Evolutionary conservation across 2,329 filamentous ascomycete genomes (phyloP), one percentile per base, ranked within the genome.

Genomic region (Xylaria sp.): DNA sequence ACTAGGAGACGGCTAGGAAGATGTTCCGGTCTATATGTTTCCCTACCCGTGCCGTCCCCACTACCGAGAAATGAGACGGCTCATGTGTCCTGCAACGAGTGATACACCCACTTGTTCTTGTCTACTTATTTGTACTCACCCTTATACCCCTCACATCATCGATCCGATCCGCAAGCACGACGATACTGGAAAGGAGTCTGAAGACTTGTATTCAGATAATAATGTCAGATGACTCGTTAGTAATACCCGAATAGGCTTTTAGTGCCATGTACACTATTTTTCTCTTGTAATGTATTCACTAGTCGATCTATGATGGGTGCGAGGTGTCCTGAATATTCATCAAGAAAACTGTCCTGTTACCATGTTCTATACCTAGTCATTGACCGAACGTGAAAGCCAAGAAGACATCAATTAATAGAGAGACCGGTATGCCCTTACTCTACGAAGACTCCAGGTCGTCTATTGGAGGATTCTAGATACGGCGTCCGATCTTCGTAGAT

Each of bases 1-100:
- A 64, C 46, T 74, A 74, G 71, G 65, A 58, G 17, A 26, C 28
- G 63, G 58, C 26, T 60, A 42, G 53, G 40, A 46, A 23, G 9
- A 51, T 53, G 54, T 11, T 44, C 58, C 23, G 42, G 65, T 57
- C 31, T 38, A 48, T 49, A 59, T 57, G 62, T 11, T 58, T 53
- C n/a, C 42, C 10, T 51, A 33, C 54, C 40, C 26, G 36, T 23
- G 23, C 17, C 36, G 28, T 10, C 3, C 36, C 20, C 38, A 15
- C 6, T 15, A 10, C 10, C 10, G 28, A 59, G 38, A 46, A 40
- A 33, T 59, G 26, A 57, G 20, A 23, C 23, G 28, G n/a, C 23
- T 20, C 53, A n/a, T 42, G 20, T 46, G 23, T 38, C 28, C 20
- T 23, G 36, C 31, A 59, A 59, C 46, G 58, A 26, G 40, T 23